Percentiles rank a stretch among this genome's conserved stretches.
phyloP scores from a whole-genome alignment of 352 stramenopile species.

The Phytopythium sindhum region DNA sequence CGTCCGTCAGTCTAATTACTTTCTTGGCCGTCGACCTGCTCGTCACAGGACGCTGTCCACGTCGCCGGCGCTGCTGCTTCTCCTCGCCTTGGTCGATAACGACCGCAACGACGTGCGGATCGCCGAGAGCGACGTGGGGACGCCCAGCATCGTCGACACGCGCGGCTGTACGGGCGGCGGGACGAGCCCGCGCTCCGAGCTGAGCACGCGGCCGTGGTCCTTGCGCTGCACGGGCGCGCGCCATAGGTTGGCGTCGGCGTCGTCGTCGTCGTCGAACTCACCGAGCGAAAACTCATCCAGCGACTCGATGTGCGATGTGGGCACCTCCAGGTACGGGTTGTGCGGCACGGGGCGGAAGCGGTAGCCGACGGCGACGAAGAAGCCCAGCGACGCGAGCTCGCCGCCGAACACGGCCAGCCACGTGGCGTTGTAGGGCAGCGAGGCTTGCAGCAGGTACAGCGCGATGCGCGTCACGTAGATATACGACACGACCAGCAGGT shows the following conservation, averaged over 20 bases:
- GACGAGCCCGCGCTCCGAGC: background rate
- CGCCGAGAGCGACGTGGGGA: constrained; percentile 23
- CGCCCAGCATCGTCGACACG: background rate
- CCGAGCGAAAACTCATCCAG: constrained; percentile 73
- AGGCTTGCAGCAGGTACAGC: constrained; percentile 91
- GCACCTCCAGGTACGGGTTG: constrained; percentile 91
- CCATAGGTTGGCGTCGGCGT: constrained; percentile 44
- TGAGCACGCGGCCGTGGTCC: constrained; percentile 22
- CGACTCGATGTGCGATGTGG: constrained; percentile 59
- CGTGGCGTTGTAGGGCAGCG: constrained; percentile 89
- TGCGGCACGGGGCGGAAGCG: constrained; percentile 89
- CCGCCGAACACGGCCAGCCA: constrained; percentile 57
- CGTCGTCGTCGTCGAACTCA: constrained; percentile 35
- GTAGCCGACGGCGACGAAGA: constrained; percentile 91
- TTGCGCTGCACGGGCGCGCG: constrained; percentile 22
- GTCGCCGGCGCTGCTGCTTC: constrained; percentile 22
- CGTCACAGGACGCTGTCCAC: constrained; percentile 16
- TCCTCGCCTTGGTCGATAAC: constrained; percentile 18
- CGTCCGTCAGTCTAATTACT: background rate
- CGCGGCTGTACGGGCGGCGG: constrained; percentile 1
- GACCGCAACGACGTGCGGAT: constrained; percentile 15
- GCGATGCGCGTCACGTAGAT: constrained; percentile 98
- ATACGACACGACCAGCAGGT: constrained; percentile 96
- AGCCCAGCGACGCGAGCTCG: constrained; percentile 87
- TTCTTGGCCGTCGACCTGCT: background rate